Percentiles rank a stretch among this genome's conserved stretches.
Evolutionary conservation across 1,284 basidiomycete species (phyloP).

Genomic region (Sutorius eximius): DNA sequence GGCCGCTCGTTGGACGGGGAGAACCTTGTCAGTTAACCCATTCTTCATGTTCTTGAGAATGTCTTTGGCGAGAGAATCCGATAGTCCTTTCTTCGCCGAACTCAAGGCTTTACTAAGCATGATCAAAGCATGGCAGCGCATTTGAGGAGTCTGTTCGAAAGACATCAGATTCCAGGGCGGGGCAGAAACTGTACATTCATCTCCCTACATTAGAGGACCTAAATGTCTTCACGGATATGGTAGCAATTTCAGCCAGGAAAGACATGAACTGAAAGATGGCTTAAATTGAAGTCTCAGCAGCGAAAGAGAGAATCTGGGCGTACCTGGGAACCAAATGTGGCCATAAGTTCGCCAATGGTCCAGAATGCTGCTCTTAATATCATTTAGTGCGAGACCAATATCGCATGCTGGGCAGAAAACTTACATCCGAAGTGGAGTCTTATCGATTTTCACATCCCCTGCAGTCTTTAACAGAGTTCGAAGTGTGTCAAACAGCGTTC

Average conservation of each 20-base stretch:
- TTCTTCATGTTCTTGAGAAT: constrained; percentile 81
- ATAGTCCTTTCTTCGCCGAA: constrained; percentile 80
- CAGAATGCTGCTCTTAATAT: constrained; percentile 73
- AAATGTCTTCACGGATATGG: constrained; percentile 63
- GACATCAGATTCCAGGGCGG: constrained; percentile 1
- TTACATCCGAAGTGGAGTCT: constrained; percentile 67
- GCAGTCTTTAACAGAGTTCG: constrained; percentile 76
- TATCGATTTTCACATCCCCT: constrained; percentile 69
- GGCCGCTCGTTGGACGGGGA: constrained; percentile 84
- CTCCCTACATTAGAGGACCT: constrained; percentile 67
- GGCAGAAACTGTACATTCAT: background rate
- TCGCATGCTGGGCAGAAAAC: constrained; percentile 30
- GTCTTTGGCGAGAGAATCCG: constrained; percentile 80
- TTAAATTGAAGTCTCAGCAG: background rate
- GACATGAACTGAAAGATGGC: constrained; percentile 80
- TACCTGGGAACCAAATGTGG: constrained; percentile 79
- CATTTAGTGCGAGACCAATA: constrained; percentile 7
- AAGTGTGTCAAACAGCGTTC: constrained; percentile 86
- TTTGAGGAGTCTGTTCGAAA: constrained; percentile 61
- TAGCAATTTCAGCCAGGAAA: constrained; percentile 82
- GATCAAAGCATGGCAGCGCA: constrained; percentile 80
- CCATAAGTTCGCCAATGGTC: constrained; percentile 87
- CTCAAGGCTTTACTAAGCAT: constrained; percentile 76
- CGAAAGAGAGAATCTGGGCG: constrained; percentile 22
- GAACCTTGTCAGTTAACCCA: constrained; percentile 79